phyloP scores from a whole-genome alignment of 805 yeast genomes.

The Priceomyces medius region DNA sequence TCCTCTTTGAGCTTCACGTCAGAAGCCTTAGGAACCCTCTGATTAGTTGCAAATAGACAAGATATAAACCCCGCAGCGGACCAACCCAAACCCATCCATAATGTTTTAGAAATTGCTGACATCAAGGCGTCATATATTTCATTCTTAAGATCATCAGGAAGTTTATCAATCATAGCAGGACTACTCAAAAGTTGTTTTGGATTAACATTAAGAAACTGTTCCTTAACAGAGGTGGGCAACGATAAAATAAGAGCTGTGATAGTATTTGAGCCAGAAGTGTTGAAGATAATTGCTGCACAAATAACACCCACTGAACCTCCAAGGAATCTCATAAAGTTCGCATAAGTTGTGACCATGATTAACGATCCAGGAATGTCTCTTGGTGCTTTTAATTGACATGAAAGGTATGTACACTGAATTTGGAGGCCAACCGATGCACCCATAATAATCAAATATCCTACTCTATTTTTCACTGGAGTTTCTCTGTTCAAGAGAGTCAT shows the following conservation, averaged over 20 bases:
- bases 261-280: constrained; percentile 1
- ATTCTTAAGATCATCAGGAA: constrained; percentile 8
- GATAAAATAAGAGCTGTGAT: constrained; percentile 5
- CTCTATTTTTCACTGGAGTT: constrained; percentile 19
- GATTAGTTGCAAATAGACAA: constrained; percentile 13
- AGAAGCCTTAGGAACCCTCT: constrained; percentile 11
- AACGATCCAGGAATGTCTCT: constrained; percentile 11
- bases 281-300: constrained; percentile 9
- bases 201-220: constrained; percentile 4
- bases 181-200: constrained; percentile 10
- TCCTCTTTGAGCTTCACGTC: constrained; percentile 7
- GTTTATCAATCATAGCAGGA: constrained; percentile 7
- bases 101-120: constrained; percentile 9
- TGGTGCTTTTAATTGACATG: constrained; percentile 18
- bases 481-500: constrained; percentile 23
- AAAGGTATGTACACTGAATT: constrained; percentile 13
- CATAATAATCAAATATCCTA: constrained; percentile 20
- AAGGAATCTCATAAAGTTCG: constrained; percentile 11
- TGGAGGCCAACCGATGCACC: constrained; percentile 17
- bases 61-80: constrained; percentile 5
- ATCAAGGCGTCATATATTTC: constrained; percentile 8
- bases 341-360: constrained; percentile 13
- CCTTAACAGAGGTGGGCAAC: constrained; percentile 6
- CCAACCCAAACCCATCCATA: constrained; percentile 11
- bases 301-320: constrained; percentile 14